Percentiles rank a stretch among this genome's conserved stretches.
Conservation (phyloP, 2,329 filamentous ascomycete genomes). For the Myriosclerotinia duriaeana region DNA sequence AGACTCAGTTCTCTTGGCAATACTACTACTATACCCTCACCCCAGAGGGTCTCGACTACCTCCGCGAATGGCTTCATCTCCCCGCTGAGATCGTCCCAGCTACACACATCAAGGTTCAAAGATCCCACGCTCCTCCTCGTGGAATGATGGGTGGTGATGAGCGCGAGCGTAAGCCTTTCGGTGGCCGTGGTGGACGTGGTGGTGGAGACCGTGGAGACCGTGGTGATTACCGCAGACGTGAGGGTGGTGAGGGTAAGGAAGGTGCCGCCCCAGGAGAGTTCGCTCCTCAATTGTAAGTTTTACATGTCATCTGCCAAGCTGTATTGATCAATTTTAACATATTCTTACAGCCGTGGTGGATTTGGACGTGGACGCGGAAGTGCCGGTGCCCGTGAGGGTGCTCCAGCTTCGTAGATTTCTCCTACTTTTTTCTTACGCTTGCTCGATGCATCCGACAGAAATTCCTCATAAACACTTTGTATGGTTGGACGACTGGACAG, state of each 20-base stretch:
- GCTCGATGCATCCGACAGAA: conserved; percentile 42
- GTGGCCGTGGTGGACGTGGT: conserved; percentile 70
- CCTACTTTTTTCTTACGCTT: conserved; percentile 38
- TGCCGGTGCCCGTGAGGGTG: conserved; percentile 38
- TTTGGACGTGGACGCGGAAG: conserved; percentile 85
- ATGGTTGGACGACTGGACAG: conserved; percentile 46
- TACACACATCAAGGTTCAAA: conserved; percentile 99
- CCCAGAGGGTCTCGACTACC: conserved; percentile 99
- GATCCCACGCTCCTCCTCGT: conserved; percentile 87
- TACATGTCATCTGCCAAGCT: neutral
- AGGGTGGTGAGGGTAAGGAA: conserved; percentile 74
- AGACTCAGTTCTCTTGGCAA: conserved; percentile 99
- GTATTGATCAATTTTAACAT: conserved; percentile 38
- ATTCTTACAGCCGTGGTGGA: conserved; percentile 68
- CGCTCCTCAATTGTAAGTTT: conserved; percentile 79
- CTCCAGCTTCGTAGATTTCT: conserved; percentile 44
- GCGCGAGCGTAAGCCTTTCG: conserved; percentile 77
- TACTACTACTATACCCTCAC: conserved; percentile 99
- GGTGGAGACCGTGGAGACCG: conserved; percentile 65
- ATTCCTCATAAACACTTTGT: conserved; percentile 37
- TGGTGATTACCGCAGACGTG: conserved; percentile 89
- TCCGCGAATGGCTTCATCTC: conserved; percentile 99
- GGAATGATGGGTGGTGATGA: conserved; percentile 93
- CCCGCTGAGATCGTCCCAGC: conserved; percentile 99
- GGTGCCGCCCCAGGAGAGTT: conserved; percentile 89